These are phyloP conservation scores for Zymoseptoria passerinii DNA, from an alignment of 2,329 filamentous ascomycete species.

Conservation along the genomic window DNA sequence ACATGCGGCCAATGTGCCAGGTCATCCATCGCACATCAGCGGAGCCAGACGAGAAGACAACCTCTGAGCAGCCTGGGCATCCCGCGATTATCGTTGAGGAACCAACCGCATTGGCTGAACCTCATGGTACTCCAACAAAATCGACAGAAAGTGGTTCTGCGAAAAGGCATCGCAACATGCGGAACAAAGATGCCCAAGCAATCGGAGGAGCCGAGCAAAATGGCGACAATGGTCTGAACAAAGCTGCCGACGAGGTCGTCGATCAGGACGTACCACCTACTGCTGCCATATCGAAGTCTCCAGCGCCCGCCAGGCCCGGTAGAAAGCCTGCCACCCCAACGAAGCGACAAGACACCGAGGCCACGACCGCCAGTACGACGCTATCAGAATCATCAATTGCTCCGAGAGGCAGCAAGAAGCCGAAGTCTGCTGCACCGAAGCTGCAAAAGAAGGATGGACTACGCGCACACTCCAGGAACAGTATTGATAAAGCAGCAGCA, in stretches of 20 bases:
- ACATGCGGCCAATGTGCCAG: constrained; percentile 51
- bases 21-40: constrained; percentile 13
- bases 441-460: neutral
- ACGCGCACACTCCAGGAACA: constrained; percentile 6
- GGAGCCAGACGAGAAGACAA: constrained; percentile 7
- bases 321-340: constrained; percentile 3
- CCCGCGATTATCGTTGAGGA: constrained; percentile 12
- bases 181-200: neutral
- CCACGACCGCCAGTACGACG: constrained; percentile 13
- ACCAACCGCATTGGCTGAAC: constrained; percentile 3
- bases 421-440: constrained; percentile 2
- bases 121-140: constrained; percentile 5
- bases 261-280: neutral
- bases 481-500: constrained; percentile 2
- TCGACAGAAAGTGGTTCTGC: constrained; percentile 2
- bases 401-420: constrained; percentile 1
- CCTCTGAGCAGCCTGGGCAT: neutral
- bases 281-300: neutral
- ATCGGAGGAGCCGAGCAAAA: constrained; percentile 4
- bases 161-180: neutral
- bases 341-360: constrained; percentile 13
- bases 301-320: neutral
- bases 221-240: neutral
- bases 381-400: constrained; percentile 5
- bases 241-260: neutral